phyloP scores from a whole-genome alignment of 169 alveolate species.

The Cryptosporidium meleagridis region DNA sequence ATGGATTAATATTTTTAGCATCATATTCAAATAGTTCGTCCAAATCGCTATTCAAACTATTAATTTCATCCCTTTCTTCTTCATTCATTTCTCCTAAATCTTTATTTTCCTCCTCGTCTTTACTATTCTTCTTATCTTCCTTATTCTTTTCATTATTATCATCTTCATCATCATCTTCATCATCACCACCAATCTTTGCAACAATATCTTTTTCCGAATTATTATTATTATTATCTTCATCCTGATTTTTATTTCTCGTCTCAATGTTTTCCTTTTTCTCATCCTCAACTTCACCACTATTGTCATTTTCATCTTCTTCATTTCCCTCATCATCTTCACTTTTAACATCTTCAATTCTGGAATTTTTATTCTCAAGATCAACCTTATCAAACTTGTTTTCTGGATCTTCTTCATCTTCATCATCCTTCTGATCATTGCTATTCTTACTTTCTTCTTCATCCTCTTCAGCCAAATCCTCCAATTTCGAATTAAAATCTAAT shows the following conservation, averaged over 20 bases:
- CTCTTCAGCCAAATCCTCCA: slow-evolving; percentile 81
- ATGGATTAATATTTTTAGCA: slow-evolving; percentile 52
- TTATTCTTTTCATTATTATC: slow-evolving; percentile 76
- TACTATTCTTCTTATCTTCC: slow-evolving; percentile 77
- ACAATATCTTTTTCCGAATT: slow-evolving; percentile 77
- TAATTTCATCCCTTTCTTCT: slow-evolving; percentile 55
- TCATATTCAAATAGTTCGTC: slow-evolving; percentile 76
- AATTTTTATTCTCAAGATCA: slow-evolving; percentile 81
- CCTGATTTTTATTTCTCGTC: slow-evolving; percentile 81
- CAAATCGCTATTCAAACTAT: slow-evolving; percentile 59
- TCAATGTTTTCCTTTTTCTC: slow-evolving; percentile 79
- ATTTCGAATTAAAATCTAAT: slow-evolving; percentile 80
- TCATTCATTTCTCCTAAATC: slow-evolving; percentile 40
- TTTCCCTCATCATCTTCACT: slow-evolving; percentile 77
- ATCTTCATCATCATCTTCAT: slow-evolving; percentile 69
- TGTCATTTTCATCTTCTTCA: slow-evolving; percentile 79
- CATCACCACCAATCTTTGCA: slow-evolving; percentile 75
- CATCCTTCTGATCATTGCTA: background rate
- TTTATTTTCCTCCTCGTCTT: slow-evolving; percentile 74
- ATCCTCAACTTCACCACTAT: slow-evolving; percentile 80
- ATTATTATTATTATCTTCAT: slow-evolving; percentile 77
- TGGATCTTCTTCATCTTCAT: slow-evolving; percentile 79
- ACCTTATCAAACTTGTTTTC: slow-evolving; percentile 80
- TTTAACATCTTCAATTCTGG: slow-evolving; percentile 81
- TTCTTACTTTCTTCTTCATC: slow-evolving; percentile 77